phyloP scores from a whole-genome alignment of 495 filamentous ascomycete species.

The Evernia prunastri region DNA sequence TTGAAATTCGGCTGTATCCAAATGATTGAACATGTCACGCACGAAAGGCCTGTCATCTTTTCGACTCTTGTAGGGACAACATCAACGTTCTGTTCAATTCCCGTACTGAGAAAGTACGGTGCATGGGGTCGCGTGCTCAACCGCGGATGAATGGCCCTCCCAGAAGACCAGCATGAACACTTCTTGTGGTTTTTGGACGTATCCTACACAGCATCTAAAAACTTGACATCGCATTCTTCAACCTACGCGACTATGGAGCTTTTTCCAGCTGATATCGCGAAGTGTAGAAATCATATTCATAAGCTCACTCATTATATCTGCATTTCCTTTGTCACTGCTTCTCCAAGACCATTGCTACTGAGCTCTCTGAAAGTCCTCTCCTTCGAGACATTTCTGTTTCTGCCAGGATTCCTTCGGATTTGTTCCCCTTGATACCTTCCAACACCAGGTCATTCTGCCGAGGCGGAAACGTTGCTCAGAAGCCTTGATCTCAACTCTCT shows the following conservation, averaged over 20 bases:
- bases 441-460: background rate
- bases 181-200: background rate
- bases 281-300: background rate
- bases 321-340: slow-evolving; percentile 3
- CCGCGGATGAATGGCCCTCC: background rate
- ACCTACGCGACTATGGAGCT: background rate
- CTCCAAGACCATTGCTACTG: background rate
- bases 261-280: background rate
- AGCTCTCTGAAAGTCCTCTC: background rate
- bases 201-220: background rate
- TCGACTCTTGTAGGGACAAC: background rate
- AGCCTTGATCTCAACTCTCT: background rate
- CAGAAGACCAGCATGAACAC: background rate
- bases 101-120: background rate
- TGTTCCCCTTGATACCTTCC: background rate
- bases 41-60: background rate
- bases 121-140: background rate
- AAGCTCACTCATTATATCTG: background rate
- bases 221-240: background rate
- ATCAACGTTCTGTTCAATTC: background rate
- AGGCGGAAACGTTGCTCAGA: background rate
- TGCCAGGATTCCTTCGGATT: background rate
- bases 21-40: background rate
- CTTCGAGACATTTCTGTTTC: background rate
- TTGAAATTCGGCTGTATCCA: no score